Conservation (phyloP, 73 alveolate species). For the Tetrahymena elliotti region DNA sequence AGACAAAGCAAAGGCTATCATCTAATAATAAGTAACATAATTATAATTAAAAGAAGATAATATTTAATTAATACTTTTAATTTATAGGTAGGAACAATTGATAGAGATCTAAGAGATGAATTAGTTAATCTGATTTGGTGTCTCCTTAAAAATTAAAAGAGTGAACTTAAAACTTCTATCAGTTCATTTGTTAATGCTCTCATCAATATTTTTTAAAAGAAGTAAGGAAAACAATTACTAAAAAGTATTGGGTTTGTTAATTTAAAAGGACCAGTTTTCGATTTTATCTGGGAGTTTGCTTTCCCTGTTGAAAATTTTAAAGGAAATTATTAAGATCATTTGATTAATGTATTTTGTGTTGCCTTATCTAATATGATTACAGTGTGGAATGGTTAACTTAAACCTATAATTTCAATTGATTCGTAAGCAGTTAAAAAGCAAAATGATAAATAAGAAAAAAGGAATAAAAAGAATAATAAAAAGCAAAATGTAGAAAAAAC, state of each 20-base stretch:
- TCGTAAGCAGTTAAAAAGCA: neutral
- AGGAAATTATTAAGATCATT: neutral
- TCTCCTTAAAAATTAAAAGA: constrained; percentile 14
- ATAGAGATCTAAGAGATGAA: constrained; percentile 27
- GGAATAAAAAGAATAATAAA: neutral
- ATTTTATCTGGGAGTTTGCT: constrained; percentile 43
- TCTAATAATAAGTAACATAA: constrained; percentile 18
- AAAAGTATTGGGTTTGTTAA: neutral
- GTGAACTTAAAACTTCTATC: constrained; percentile 7
- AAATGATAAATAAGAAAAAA: neutral
- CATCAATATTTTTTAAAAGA: neutral
- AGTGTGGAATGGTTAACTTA: neutral
- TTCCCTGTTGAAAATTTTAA: constrained; percentile 1
- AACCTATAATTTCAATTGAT: neutral
- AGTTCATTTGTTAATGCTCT: constrained; percentile 16
- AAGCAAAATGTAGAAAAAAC: neutral
- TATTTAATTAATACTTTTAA: too few species aligned
- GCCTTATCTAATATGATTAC: neutral
- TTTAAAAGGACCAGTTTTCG: constrained; percentile 15
- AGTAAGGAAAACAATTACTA: neutral
- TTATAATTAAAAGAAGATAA: too few species aligned
- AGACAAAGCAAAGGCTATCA: constrained; percentile 28
- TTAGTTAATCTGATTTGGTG: constrained; percentile 20
- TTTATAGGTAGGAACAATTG: neutral
- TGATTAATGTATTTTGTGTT: neutral